Conservation (phyloP, 2,329 filamentous ascomycete genomes). For the Chrysoporthe puriensis region DNA sequence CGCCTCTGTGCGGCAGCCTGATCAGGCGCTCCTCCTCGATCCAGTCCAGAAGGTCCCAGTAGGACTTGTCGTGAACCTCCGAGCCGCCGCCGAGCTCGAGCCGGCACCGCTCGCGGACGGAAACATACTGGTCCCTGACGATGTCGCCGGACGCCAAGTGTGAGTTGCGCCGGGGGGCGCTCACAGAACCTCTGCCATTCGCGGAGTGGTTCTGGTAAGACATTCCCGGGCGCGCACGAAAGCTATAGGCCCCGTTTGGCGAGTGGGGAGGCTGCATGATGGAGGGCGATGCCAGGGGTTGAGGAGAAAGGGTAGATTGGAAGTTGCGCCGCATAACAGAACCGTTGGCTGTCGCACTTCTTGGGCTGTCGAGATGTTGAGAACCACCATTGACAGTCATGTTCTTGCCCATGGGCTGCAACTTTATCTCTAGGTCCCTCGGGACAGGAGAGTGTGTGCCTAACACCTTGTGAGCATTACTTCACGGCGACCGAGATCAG, state of each 20-base stretch:
- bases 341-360: neutral
- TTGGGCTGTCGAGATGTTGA: neutral
- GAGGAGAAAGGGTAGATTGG: neutral
- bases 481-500: neutral
- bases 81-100: neutral
- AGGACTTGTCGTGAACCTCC: neutral
- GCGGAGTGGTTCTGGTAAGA: neutral
- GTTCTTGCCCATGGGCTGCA: slow-evolving; percentile 4
- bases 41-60: slow-evolving; percentile 3
- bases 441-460: neutral
- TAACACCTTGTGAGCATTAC: neutral
- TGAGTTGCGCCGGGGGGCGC: neutral
- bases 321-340: neutral
- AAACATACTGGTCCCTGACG: neutral
- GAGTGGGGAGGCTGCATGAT: neutral
- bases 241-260: neutral
- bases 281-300: neutral
- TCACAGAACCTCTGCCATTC: neutral
- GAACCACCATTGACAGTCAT: neutral
- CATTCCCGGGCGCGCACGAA: neutral
- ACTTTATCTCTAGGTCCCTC: neutral
- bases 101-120: slow-evolving; percentile 3
- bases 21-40: slow-evolving; percentile 9
- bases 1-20: slow-evolving; percentile 5
- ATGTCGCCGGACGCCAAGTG: neutral